These are phyloP conservation scores for Ceratobasidium theobromae DNA, from an alignment of 1,284 basidiomycete genomes.

Conservation along the genomic window DNA sequence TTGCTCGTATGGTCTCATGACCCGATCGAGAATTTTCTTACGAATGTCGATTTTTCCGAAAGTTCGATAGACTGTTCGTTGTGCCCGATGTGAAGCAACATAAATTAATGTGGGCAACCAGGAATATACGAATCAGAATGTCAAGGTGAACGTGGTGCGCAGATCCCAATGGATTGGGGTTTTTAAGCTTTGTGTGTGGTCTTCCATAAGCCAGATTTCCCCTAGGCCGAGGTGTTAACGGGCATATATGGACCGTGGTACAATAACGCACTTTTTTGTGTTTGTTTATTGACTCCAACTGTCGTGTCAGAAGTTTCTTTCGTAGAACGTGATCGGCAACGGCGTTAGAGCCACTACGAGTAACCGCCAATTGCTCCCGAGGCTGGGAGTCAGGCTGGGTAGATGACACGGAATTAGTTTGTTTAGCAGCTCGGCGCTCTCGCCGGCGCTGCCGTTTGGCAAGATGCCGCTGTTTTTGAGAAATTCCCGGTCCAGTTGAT, in stretches of 20 bases:
- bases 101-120: constrained; percentile 20
- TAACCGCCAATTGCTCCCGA: background rate
- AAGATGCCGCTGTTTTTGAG: background rate
- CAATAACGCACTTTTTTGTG: constrained; percentile 12
- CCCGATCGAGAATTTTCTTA: constrained; percentile 11
- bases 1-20: constrained; percentile 9
- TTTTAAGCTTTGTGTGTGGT: background rate
- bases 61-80: constrained; percentile 25
- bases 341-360: background rate
- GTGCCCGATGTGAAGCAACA: background rate
- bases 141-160: background rate
- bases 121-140: constrained; percentile 18
- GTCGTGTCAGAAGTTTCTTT: constrained; percentile 10
- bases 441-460: constrained; percentile 26
- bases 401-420: background rate
- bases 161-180: background rate
- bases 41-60: constrained; percentile 16
- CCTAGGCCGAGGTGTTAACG: too few relatives aligned
- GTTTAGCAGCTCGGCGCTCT: constrained; percentile 11
- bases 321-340: background rate
- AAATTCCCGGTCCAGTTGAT: constrained; percentile 7
- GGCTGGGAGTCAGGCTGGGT: background rate
- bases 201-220: too few relatives aligned
- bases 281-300: constrained; percentile 5
- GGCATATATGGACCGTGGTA: too few relatives aligned